Evolutionary conservation across 2,329 filamentous ascomycete species (phyloP), one percentile per base, ranked within the genome.

Genomic region (Alternaria alternata): DNA sequence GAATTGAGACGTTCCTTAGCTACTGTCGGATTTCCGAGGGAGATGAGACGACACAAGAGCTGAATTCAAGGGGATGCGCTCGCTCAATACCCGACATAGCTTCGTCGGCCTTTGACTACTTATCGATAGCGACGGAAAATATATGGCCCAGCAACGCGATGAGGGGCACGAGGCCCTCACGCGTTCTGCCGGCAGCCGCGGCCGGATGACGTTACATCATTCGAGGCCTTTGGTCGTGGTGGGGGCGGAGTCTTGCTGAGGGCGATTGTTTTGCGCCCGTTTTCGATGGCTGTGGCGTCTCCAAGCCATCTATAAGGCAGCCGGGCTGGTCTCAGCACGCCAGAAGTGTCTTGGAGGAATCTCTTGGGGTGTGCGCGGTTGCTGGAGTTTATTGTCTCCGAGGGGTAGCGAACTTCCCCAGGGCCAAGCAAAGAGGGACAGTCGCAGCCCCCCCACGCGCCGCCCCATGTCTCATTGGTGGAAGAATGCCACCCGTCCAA

Each of bases 121-220:
- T 61, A 63, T 65, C 63, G 66, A 68, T 62, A 53, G 53, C 38
- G 64, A 67, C 72, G 74, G 71, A 74, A 71, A 71, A 73, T 69
- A 65, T 58, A 65, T 61, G 42, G 49, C 36, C 53, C 28, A 53
- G 49, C 59, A 63, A 38, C 67, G 61, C 61, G 61, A 62, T 64
- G 72, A 74, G 72, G 70, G 72, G 72, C 67, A 69, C 60, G 48
- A 65, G 65, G 60, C 44, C 51, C 65, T 51, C 51, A 47, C 49
- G 62, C 57, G 66, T 69, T 73, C 69, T 72, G 64, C 72, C 72
- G 74, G 68, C 55, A 61, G 59, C 69, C 75, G 69, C 69, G 69
- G 68, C 69, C 69, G 69, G 62, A 62, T 65, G 66, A 62, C 56
- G 62, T 63, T 65, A 32, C 39, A 51, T 36, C 28, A 46, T 46